phyloP scores from a whole-genome alignment of 768 basidiomycete genomes.

The Pleurotus djamor region DNA sequence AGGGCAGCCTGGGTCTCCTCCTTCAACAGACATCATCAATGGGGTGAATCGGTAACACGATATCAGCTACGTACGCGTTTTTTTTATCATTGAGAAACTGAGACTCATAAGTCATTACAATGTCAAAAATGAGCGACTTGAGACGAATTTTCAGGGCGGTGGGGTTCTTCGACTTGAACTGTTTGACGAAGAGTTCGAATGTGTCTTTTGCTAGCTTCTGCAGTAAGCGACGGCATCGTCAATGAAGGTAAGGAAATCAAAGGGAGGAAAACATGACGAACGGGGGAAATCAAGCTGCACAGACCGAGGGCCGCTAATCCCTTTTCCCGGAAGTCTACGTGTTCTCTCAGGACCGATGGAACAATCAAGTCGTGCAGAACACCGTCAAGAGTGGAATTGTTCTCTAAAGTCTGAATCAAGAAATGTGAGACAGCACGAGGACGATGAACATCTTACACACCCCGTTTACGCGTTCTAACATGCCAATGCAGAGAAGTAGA shows the following conservation, averaged over 20 bases:
- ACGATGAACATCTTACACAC: slow-evolving; percentile 39
- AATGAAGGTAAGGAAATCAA: neutral
- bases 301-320: slow-evolving; percentile 71
- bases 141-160: slow-evolving; percentile 65
- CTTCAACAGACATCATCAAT: too few relatives aligned
- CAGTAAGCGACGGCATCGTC: neutral
- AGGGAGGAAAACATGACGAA: slow-evolving; percentile 16
- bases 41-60: too few relatives aligned
- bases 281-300: slow-evolving; percentile 74
- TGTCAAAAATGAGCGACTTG: slow-evolving; percentile 83
- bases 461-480: slow-evolving; percentile 84
- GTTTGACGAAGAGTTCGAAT: slow-evolving; percentile 64
- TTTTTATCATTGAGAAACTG: slow-evolving; percentile 45
- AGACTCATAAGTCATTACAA: slow-evolving; percentile 79
- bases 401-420: slow-evolving; percentile 53
- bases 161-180: slow-evolving; percentile 49
- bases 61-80: slow-evolving; percentile 15
- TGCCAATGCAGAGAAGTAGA: slow-evolving; percentile 72
- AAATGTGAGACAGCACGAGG: neutral
- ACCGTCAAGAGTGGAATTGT: slow-evolving; percentile 70
- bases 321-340: slow-evolving; percentile 58
- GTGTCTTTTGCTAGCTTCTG: slow-evolving; percentile 22
- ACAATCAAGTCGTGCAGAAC: slow-evolving; percentile 78
- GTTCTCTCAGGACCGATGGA: slow-evolving; percentile 81
- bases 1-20: neutral